Evolutionary conservation across 805 yeast species (phyloP), one percentile per base, ranked within the genome.

Genomic region (Saccharomycopsis sp.): DNA sequence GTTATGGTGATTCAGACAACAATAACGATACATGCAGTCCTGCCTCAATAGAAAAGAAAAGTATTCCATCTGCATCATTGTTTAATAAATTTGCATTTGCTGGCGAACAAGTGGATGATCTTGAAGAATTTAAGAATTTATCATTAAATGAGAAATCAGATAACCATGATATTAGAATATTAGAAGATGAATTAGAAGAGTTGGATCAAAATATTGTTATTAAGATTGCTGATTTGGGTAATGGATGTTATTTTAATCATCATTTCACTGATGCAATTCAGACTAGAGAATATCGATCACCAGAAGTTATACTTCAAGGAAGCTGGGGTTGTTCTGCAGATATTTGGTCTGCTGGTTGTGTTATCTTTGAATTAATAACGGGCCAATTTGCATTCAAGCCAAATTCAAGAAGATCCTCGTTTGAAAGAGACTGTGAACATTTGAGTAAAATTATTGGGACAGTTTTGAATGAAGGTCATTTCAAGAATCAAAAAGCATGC

Each of bases 311-410:
- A 13, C 56, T 84, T 16, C 93, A 95, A 0, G 75, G 84, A 7
- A 70, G 75, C 26, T 93, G 98, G 98, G 98, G 98, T 1, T 88
- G 95, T 42, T 79, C 90, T 44, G 81, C 94, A 1, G 98, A 93
- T 63, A 74, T 90, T 39, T 93, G 98, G 98, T 85, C 96, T n/a
- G 70, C 85, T 56, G 97, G 95, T 0, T 89, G 97, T 64, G 65
- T 93, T 56, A 70, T 85, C 1, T 93, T 93, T 64, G 98, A 93
- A 65, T 70, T 93, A 20, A 63, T 90, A 36, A 90, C 98, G 0
- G 97, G 97, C 2, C 97, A 90, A 62, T 89, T 89, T 57, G 63
- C 93, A 40, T 93, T 90, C 61, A 97, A 90, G 60, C 98, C 98
- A 7, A 40, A 20, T 7, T 14, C 32, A 4, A 75, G 79, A 42